These are phyloP conservation scores for Lablab purpureus DNA, from an alignment of 306 rosid genomes.

Conservation along the genomic window DNA sequence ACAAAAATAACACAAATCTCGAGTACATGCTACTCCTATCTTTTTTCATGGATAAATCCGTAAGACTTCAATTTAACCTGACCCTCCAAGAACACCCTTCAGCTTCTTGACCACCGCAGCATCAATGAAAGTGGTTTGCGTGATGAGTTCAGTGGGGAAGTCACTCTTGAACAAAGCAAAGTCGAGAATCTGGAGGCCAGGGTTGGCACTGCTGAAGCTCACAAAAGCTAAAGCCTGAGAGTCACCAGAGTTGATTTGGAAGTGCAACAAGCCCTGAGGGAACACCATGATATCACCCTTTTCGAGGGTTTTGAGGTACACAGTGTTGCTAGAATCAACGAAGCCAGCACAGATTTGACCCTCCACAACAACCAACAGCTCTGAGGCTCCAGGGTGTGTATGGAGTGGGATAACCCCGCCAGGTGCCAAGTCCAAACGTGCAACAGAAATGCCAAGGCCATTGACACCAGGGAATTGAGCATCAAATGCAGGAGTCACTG, in stretches of 20 bases:
- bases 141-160: conserved; percentile 64
- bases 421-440: conserved; percentile 65
- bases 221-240: conserved; percentile 47
- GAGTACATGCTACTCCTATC: neutral
- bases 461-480: conserved; percentile 73
- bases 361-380: conserved; percentile 51
- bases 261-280: conserved; percentile 87
- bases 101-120: conserved; percentile 71
- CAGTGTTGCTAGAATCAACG: conserved; percentile 62
- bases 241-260: conserved; percentile 63
- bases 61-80: conserved; percentile 37
- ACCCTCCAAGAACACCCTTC: conserved; percentile 88
- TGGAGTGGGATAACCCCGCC: conserved; percentile 82
- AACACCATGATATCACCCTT: conserved; percentile 81
- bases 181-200: conserved; percentile 80
- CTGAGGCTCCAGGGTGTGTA: conserved; percentile 81
- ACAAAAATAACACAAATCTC: neutral
- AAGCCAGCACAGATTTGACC: conserved; percentile 77
- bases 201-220: conserved; percentile 71
- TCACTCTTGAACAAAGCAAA: conserved; percentile 72
- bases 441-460: conserved; percentile 76
- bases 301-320: conserved; percentile 62
- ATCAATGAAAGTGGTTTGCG: conserved; percentile 67
- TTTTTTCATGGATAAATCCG: too few relatives aligned
- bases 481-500: conserved; percentile 68